phyloP scores from a whole-genome alignment of 1,139 yeast species.

The Waltiozyma sp. region DNA sequence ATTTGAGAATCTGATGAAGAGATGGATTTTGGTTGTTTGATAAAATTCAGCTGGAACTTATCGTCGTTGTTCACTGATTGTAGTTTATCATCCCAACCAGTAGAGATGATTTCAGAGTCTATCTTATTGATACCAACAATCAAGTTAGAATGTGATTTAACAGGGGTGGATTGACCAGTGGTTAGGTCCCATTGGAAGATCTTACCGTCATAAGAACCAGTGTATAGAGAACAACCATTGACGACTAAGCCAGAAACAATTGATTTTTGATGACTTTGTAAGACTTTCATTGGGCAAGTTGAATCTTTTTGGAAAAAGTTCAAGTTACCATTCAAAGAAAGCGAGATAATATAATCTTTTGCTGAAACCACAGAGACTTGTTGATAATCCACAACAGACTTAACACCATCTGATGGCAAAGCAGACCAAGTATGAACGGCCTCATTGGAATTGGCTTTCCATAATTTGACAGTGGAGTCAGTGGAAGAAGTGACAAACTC shows the following conservation, averaged over 20 bases:
- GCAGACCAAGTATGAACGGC: conserved; percentile 30
- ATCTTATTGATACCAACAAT: conserved; percentile 33
- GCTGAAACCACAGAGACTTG: conserved; percentile 74
- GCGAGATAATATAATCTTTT: conserved; percentile 44
- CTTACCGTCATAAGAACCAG: conserved; percentile 84
- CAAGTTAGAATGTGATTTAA: conserved; percentile 43
- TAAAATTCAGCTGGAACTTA: conserved; percentile 24
- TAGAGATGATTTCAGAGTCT: conserved; percentile 31
- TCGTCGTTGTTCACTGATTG: conserved; percentile 26
- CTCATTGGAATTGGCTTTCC: conserved; percentile 37
- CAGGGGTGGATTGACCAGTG: conserved; percentile 26
- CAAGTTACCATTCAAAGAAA: conserved; percentile 65
- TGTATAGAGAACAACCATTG: conserved; percentile 24
- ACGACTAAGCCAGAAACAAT: conserved; percentile 47
- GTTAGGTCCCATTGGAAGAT: conserved; percentile 45
- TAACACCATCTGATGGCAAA: conserved; percentile 19
- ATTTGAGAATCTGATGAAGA: conserved; percentile 24
- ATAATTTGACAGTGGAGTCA: conserved; percentile 61
- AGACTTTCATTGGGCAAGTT: conserved; percentile 31
- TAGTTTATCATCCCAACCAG: conserved; percentile 88
- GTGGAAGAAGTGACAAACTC: conserved; percentile 75
- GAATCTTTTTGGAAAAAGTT: conserved; percentile 36
- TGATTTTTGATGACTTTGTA: conserved; percentile 75
- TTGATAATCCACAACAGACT: conserved; percentile 44
- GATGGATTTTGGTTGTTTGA: conserved; percentile 58